These are phyloP conservation scores for Neurospora sp. DNA, from an alignment of 495 filamentous ascomycete species.

Conservation along the genomic window DNA sequence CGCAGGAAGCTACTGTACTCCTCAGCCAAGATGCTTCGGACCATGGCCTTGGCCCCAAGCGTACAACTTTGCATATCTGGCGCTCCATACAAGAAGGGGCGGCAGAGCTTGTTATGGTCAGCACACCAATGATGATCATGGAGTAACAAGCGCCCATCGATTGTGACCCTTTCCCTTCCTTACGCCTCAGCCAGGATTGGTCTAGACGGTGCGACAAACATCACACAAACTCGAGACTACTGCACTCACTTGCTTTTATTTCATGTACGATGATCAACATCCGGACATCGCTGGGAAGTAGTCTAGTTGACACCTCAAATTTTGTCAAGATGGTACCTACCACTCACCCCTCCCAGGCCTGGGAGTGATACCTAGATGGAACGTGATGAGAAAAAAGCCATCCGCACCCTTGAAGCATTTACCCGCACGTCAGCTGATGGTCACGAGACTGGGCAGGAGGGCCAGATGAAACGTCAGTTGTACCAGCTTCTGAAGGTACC, in stretches of 20 bases:
- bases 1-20: neutral
- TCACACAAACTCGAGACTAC: neutral
- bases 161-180: neutral
- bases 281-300: neutral
- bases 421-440: conserved; percentile 12
- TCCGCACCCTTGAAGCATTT: conserved; percentile 6
- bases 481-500: neutral
- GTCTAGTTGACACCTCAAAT: neutral
- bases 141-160: neutral
- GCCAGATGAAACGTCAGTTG: conserved; percentile 1
- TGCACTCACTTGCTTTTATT: neutral
- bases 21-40: neutral
- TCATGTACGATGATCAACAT: neutral
- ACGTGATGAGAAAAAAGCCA: neutral
- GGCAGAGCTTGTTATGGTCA: neutral
- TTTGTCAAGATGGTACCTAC: neutral
- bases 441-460: conserved; percentile 10
- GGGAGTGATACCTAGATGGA: neutral
- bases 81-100: neutral
- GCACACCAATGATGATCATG: neutral
- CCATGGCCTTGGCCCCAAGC: neutral
- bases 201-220: neutral
- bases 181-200: neutral
- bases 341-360: neutral
- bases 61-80: neutral